These are phyloP conservation scores for Cyberlindnera maclurae DNA, from an alignment of 805 yeast species.

Conservation along the genomic window DNA sequence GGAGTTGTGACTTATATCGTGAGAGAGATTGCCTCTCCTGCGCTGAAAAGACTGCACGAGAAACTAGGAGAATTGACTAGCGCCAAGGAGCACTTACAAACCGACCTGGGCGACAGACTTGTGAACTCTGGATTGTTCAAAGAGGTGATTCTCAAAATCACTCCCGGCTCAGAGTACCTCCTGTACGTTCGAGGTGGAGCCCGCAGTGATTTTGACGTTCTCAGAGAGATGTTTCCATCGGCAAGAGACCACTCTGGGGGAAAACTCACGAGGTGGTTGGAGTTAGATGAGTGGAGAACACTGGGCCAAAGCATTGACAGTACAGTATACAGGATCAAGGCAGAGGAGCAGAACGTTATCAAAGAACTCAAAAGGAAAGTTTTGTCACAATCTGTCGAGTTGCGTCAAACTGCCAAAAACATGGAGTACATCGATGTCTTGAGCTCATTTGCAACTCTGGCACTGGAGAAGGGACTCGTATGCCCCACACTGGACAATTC, in stretches of 20 bases:
- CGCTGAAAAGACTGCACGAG: conserved; percentile 4
- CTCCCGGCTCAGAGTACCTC: conserved; percentile 39
- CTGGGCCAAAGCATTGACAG: conserved; percentile 44
- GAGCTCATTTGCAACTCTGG: conserved; percentile 62
- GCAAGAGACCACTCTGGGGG: conserved; percentile 32
- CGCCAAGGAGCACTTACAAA: conserved; percentile 4
- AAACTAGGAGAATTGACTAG: conserved; percentile 1
- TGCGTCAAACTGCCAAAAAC: conserved; percentile 43
- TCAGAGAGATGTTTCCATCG: conserved; percentile 8
- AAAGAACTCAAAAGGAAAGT: conserved; percentile 40
- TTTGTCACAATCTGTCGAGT: conserved; percentile 33
- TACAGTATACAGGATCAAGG: conserved; percentile 38
- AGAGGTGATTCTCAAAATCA: conserved; percentile 31
- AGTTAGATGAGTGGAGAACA: conserved; percentile 42
- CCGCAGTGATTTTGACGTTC: conserved; percentile 8
- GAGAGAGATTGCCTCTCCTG: conserved; percentile 5
- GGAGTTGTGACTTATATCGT: conserved; percentile 5
- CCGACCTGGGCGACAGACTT: conserved; percentile 11
- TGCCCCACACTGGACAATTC: conserved; percentile 56
- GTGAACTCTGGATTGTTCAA: conserved; percentile 21
- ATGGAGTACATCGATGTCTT: conserved; percentile 68
- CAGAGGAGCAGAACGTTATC: conserved; percentile 50
- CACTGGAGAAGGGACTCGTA: conserved; percentile 58
- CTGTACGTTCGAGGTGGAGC: conserved; percentile 34
- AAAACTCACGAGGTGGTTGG: conserved; percentile 38